Evolutionary conservation across 129 eudicot species (phyloP).

Genomic region (Centella asiatica): DNA sequence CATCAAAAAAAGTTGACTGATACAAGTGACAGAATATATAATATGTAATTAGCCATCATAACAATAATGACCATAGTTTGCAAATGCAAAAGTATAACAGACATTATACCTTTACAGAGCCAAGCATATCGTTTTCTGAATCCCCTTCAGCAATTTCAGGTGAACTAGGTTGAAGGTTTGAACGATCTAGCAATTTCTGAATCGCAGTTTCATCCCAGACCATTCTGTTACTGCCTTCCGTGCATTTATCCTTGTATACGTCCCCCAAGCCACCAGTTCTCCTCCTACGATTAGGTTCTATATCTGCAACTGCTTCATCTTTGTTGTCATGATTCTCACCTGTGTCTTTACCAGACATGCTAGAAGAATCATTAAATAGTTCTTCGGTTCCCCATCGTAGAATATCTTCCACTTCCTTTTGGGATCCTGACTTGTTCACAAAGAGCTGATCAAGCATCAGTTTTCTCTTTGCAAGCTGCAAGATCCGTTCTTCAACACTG

Average conservation of each 20-base stretch:
- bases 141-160: constrained; percentile 71
- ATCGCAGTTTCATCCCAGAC: constrained; percentile 90
- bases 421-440: constrained; percentile 82
- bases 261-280: constrained; percentile 86
- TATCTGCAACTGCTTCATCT: constrained; percentile 39
- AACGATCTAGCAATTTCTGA: constrained; percentile 81
- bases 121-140: constrained; percentile 87
- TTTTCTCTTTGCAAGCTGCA: constrained; percentile 94
- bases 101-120: constrained; percentile 80
- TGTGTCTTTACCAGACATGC: constrained; percentile 34
- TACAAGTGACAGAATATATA: not conserved
- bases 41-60: too few species aligned
- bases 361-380: constrained; percentile 56
- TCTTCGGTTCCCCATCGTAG: constrained; percentile 96
- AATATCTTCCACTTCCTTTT: constrained; percentile 90
- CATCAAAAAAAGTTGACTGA: not conserved
- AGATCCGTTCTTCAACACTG: constrained; percentile 92
- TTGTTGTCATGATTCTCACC: constrained; percentile 33
- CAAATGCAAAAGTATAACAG: not conserved
- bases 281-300: constrained; percentile 53
- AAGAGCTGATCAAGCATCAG: constrained; percentile 98
- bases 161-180: constrained; percentile 47
- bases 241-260: constrained; percentile 85
- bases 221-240: constrained; percentile 61
- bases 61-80: not conserved